Evolutionary conservation across 805 yeast species (phyloP).

Genomic region (Ascoidea tarda): DNA sequence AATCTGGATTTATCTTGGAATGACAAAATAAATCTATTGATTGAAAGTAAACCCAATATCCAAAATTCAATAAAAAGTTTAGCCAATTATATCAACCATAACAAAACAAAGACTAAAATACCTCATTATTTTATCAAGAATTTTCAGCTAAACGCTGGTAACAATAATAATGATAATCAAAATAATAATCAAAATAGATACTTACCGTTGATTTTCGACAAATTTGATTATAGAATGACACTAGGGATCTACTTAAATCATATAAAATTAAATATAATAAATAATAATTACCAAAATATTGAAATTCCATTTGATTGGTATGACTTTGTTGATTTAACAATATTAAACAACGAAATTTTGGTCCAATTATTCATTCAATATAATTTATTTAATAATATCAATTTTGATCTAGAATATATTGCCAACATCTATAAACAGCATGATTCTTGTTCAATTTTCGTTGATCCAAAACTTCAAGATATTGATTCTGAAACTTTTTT

Average conservation of each 20-base stretch:
- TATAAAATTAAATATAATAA: background rate
- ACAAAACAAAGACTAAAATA: background rate
- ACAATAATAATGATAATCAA: background rate
- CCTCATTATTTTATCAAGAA: background rate
- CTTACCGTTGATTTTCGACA: background rate
- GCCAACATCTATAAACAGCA: background rate
- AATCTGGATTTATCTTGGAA: background rate
- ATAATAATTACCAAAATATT: background rate
- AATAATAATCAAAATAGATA: background rate
- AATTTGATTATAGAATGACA: background rate
- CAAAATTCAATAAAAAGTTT: background rate
- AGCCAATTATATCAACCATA: background rate
- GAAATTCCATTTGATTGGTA: constrained; percentile 8
- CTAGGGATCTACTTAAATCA: background rate
- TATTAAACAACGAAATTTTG: constrained; percentile 5
- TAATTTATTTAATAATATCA: constrained; percentile 1
- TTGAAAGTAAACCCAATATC: too few species aligned
- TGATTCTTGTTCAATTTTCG: background rate
- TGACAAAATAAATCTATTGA: background rate
- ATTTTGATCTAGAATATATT: background rate
- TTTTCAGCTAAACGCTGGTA: too few species aligned
- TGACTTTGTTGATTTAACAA: constrained; percentile 4
- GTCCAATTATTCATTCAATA: constrained; percentile 1
- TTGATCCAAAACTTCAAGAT: background rate
- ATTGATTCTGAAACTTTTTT: background rate